Base-by-base conservation (phyloP, 2,329 filamentous ascomycete species). In the Cryphonectria nitschkei region DNA sequence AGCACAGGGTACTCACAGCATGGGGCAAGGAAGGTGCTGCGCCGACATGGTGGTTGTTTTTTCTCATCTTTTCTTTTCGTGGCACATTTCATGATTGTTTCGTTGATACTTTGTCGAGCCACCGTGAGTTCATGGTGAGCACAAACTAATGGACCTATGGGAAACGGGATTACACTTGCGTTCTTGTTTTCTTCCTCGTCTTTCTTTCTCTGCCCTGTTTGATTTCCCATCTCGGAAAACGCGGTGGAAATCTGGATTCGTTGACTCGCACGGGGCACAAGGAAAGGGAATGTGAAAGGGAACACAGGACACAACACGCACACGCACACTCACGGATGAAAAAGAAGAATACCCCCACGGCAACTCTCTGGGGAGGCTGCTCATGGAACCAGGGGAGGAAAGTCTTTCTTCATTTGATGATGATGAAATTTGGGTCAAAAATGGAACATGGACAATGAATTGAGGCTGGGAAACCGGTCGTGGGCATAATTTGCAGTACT, bases 61-160 rank as follows among this genome's bases (percentile, higher is more conserved):
- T 61, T 39, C 32, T 37, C 19, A 2, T 41, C 22, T 22, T 64
- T 43, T 64, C 22, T 29, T 46, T 64, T 46, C 61, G 13, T 64
- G 61, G 39, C 61, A 64, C 39, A 64, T 64, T 64, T 46, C 46
- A 50, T 50, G 61, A 39, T 13, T 32, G 61, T 64, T 64, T 41
- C 61, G 61, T 64, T 64, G 39, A 64, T 64, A 64, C n/a, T 46
- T 46, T 43, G 61, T 64, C 34, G 29, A 11, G 58, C 58, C 34
- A 13, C 29, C 32, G 34, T 34, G 58, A 3, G 6, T 61, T 61
- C 19, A 50, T 13, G 26, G 37, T 9, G 37, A 29, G 61, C 61
- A 41, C 61, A 41, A 46, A 46, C 7, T 46, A 64, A 46, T 41
- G 61, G n/a, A 64, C 37, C 39, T 41, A 29, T 43, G 61, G 37